phyloP scores from a whole-genome alignment of 257 asterid genomes.

The Verbena officinalis region DNA sequence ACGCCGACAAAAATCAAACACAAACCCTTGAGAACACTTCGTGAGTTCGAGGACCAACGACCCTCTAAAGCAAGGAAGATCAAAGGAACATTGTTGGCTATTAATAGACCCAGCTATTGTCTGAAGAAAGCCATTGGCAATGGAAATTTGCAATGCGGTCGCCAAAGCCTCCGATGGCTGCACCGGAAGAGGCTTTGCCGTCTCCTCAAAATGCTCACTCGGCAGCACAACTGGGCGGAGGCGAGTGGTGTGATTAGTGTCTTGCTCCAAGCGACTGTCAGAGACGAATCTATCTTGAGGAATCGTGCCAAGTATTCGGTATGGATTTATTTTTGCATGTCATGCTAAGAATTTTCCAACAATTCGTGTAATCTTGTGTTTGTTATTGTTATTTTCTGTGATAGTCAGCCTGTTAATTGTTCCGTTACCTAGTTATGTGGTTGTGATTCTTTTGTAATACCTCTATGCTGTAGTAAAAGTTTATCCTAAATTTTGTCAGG shows the following conservation, averaged over 20 bases:
- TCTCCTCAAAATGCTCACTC: constrained; percentile 46
- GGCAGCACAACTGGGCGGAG: constrained; percentile 66
- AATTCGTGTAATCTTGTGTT: neutral
- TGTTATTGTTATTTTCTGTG: constrained; percentile 1
- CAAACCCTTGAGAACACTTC: constrained; percentile 20
- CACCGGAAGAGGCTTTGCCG: constrained; percentile 56
- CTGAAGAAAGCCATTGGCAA: constrained; percentile 47
- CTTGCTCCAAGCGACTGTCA: constrained; percentile 57
- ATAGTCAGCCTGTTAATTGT: neutral
- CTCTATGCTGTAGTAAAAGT: constrained; percentile 4
- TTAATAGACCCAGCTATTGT: constrained; percentile 60
- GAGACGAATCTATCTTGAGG: constrained; percentile 43
- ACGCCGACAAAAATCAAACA: constrained; percentile 16
- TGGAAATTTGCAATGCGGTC: constrained; percentile 39
- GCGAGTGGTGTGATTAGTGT: constrained; percentile 78
- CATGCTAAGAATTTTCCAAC: neutral
- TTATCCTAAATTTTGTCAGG: constrained; percentile 43
- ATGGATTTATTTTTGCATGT: neutral
- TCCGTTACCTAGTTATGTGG: neutral
- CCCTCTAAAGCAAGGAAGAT: constrained; percentile 28
- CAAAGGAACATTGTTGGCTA: constrained; percentile 43
- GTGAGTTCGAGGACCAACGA: constrained; percentile 32
- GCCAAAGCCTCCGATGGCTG: constrained; percentile 44
- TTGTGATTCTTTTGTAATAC: neutral
- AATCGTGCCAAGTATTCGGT: constrained; percentile 80